Percentiles rank a stretch among this genome's conserved stretches.
Conservation (phyloP, 2,329 filamentous ascomycete species). For the Penicillium brevicompactum region DNA sequence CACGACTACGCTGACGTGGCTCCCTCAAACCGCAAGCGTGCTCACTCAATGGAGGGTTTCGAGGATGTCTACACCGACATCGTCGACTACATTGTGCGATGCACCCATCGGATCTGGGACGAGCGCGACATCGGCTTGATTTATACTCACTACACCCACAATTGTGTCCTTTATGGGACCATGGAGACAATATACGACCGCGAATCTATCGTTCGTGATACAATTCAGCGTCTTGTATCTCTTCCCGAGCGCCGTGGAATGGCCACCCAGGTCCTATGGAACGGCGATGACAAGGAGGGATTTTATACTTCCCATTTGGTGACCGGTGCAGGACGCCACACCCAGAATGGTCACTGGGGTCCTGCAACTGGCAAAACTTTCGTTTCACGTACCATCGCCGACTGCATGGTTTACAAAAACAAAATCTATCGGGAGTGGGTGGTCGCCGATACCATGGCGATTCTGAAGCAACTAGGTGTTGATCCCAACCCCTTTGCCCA, state of each 20-base stretch:
- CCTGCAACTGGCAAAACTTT: constrained; percentile 5
- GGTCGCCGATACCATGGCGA: constrained; percentile 9
- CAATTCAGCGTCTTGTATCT: constrained; percentile 7
- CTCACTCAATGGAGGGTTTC: constrained; percentile 7
- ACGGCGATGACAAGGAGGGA: constrained; percentile 5
- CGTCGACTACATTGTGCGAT: constrained; percentile 10
- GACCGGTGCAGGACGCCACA: constrained; percentile 8
- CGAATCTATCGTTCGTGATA: constrained; percentile 7
- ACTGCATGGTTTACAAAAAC: constrained; percentile 10
- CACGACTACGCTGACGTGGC: constrained; percentile 7
- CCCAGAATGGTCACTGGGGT: constrained; percentile 7
- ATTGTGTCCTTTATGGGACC: constrained; percentile 7
- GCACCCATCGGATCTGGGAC: constrained; percentile 9
- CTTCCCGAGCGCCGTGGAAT: constrained; percentile 8
- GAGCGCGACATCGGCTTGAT: constrained; percentile 8
- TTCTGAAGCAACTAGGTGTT: constrained; percentile 6
- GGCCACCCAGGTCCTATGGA: constrained; percentile 10
- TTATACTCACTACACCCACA: constrained; percentile 11
- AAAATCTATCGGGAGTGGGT: constrained; percentile 10
- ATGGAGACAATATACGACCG: constrained; percentile 10
- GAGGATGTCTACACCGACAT: constrained; percentile 10
- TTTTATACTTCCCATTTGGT: constrained; percentile 9
- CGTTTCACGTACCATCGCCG: constrained; percentile 9
- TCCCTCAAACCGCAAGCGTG: constrained; percentile 1
- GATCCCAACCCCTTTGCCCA: constrained; percentile 1